phyloP scores from a whole-genome alignment of 495 filamentous ascomycete species.

The Podospora conica region DNA sequence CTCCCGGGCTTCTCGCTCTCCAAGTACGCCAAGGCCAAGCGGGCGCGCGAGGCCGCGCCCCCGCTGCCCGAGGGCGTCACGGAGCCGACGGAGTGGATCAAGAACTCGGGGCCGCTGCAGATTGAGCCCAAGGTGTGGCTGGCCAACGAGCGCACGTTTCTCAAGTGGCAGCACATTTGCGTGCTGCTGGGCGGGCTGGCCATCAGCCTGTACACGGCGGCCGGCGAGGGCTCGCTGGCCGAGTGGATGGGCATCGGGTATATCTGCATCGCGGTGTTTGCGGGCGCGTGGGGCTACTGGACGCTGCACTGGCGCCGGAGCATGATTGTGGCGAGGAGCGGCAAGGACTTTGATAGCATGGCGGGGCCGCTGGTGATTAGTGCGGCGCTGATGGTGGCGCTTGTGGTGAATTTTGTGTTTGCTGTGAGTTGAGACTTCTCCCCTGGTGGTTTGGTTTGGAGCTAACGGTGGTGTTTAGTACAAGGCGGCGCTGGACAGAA shows the following conservation, averaged over 20 bases:
- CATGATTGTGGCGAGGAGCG: slow-evolving; percentile 78
- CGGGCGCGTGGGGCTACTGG: slow-evolving; percentile 79
- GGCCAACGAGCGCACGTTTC: slow-evolving; percentile 92
- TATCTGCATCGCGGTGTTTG: slow-evolving; percentile 72
- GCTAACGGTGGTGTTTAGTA: slow-evolving; percentile 21
- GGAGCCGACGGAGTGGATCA: slow-evolving; percentile 78
- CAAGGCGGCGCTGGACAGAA: slow-evolving; percentile 23
- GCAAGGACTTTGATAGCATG: slow-evolving; percentile 85
- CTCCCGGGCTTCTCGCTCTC: slow-evolving; percentile 71
- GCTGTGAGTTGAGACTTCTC: slow-evolving; percentile 34
- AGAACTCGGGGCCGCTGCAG: slow-evolving; percentile 81
- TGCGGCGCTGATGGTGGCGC: slow-evolving; percentile 66
- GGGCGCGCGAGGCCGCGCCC: slow-evolving; percentile 15
- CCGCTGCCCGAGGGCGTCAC: slow-evolving; percentile 76
- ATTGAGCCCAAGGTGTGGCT: slow-evolving; percentile 98
- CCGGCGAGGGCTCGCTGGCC: slow-evolving; percentile 58
- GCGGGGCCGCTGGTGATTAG: slow-evolving; percentile 80
- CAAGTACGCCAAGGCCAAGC: slow-evolving; percentile 57
- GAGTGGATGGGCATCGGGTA: slow-evolving; percentile 73
- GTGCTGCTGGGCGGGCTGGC: slow-evolving; percentile 77
- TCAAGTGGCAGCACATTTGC: slow-evolving; percentile 95
- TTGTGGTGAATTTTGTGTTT: slow-evolving; percentile 85
- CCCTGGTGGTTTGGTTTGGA: neutral
- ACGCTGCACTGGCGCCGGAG: slow-evolving; percentile 68
- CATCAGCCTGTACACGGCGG: slow-evolving; percentile 85